Evolutionary conservation across 2,329 filamentous ascomycete genomes (phyloP).

Genomic region (Fusarium aywerte): DNA sequence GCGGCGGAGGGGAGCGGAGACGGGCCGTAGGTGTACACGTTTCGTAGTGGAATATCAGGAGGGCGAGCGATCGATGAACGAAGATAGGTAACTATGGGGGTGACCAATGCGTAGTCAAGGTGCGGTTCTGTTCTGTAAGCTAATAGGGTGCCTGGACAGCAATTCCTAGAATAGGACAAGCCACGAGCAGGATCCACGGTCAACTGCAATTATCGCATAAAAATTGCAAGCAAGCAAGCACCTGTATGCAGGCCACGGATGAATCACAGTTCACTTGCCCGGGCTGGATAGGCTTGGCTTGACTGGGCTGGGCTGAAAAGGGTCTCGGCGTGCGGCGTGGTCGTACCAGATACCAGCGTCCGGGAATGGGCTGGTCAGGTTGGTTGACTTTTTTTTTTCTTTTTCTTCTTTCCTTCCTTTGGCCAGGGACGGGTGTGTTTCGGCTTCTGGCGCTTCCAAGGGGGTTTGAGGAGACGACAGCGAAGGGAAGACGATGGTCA

Average conservation of each 20-base stretch:
- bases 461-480: conserved; percentile 24
- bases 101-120: conserved; percentile 19
- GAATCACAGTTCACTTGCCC: conserved; percentile 36
- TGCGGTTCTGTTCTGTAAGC: background rate
- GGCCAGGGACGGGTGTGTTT: conserved; percentile 12
- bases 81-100: conserved; percentile 43
- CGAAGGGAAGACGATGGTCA: conserved; percentile 20
- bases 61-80: conserved; percentile 21
- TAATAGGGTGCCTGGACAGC: conserved; percentile 8
- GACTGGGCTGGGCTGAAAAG: conserved; percentile 32
- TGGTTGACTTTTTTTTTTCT: conserved; percentile 33
- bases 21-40: conserved; percentile 44
- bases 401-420: too few species aligned
- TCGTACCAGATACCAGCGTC: conserved; percentile 27
- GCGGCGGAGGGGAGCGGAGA: conserved; percentile 43
- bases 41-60: conserved; percentile 37
- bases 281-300: conserved; percentile 28
- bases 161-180: conserved; percentile 43
- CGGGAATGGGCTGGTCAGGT: conserved; percentile 17
- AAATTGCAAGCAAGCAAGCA: conserved; percentile 44
- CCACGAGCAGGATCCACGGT: conserved; percentile 43
- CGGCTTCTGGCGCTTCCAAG: conserved; percentile 12
- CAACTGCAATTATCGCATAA: conserved; percentile 49
- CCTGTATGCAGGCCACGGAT: conserved; percentile 40
- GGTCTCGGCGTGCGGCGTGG: conserved; percentile 31